Percentiles rank a stretch among this genome's conserved stretches.
Evolutionary conservation across 2,329 filamentous ascomycete species (phyloP).

Genomic region (Sphaceloma murrayae): DNA sequence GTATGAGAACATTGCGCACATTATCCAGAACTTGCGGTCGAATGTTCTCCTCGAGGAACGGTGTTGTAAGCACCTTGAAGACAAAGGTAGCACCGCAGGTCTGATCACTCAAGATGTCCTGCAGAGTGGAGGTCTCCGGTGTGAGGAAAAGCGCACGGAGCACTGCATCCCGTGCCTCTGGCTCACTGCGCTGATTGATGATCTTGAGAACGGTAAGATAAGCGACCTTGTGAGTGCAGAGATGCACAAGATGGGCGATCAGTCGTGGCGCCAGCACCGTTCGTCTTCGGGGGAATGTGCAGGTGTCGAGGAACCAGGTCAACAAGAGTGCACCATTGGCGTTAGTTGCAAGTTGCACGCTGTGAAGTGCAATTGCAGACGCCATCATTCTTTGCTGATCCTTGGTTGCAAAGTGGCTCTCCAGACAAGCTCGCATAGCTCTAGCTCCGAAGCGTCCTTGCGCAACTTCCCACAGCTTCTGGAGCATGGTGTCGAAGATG

Average conservation of each 20-base stretch:
- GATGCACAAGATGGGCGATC: slow-evolving; percentile 82
- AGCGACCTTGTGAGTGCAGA: slow-evolving; percentile 97
- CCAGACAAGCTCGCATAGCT: slow-evolving; percentile 91
- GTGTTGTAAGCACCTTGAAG: slow-evolving; percentile 96
- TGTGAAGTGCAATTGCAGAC: slow-evolving; percentile 89
- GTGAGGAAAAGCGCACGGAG: slow-evolving; percentile 89
- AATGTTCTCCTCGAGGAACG: slow-evolving; percentile 91
- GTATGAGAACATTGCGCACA: slow-evolving; percentile 76
- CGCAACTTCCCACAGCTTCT: slow-evolving; percentile 82
- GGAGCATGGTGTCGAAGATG: slow-evolving; percentile 96
- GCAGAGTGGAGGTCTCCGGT: slow-evolving; percentile 71
- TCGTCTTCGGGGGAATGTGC: slow-evolving; percentile 84
- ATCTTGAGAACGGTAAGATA: slow-evolving; percentile 96
- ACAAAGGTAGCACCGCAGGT: slow-evolving; percentile 89
- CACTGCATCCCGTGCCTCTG: slow-evolving; percentile 82
- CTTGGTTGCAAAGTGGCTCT: slow-evolving; percentile 90
- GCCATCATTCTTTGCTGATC: slow-evolving; percentile 94
- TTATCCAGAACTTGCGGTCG: slow-evolving; percentile 82
- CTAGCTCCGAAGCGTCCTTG: slow-evolving; percentile 91
- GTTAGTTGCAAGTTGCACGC: slow-evolving; percentile 91
- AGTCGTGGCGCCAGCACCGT: slow-evolving; percentile 86
- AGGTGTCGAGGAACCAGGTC: slow-evolving; percentile 97
- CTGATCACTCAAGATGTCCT: slow-evolving; percentile 84
- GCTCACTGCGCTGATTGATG: slow-evolving; percentile 93
- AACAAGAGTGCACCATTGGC: slow-evolving; percentile 87